A percentile compares a stretch with the other conserved stretches of the same genome.
Conservation (phyloP, 176 grass and related monocot species). For the Otatea glauca region DNA sequence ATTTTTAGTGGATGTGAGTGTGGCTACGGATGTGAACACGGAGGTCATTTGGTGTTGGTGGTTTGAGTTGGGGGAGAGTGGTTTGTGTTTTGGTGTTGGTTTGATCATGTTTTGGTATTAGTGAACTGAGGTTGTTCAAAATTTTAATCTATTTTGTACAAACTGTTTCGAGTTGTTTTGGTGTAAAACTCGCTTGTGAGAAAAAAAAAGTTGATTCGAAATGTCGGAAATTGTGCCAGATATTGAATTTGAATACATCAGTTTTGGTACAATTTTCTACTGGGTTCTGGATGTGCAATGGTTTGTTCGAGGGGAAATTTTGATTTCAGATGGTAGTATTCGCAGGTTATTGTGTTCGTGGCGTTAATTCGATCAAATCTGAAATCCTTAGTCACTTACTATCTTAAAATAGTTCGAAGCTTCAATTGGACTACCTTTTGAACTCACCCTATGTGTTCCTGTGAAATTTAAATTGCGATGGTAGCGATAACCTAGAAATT, state of each 20-base stretch:
- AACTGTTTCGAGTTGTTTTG: neutral
- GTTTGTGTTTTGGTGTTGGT: neutral
- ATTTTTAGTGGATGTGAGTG: neutral
- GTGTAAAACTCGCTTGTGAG: neutral
- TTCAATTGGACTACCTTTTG: slow-evolving; percentile 10
- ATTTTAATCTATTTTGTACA: neutral
- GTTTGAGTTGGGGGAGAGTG: neutral
- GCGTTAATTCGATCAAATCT: neutral
- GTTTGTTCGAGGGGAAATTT: slow-evolving; percentile 5
- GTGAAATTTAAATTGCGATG: slow-evolving; percentile 4
- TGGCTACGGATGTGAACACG: neutral
- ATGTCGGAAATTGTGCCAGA: neutral
- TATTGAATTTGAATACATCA: neutral
- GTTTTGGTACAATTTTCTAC: neutral
- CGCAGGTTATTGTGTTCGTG: neutral
- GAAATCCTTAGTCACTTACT: neutral
- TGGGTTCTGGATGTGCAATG: neutral
- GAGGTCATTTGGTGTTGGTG: neutral
- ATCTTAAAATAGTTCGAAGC: slow-evolving; percentile 6
- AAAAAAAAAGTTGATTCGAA: neutral
- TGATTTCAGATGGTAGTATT: neutral
- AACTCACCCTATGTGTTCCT: neutral
- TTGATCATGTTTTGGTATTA: neutral
- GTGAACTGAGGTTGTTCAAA: neutral
- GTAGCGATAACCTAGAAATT: neutral